These are phyloP conservation scores for Nicotiana obtusifolia DNA, from an alignment of 257 asterid species.

Conservation along the genomic window DNA sequence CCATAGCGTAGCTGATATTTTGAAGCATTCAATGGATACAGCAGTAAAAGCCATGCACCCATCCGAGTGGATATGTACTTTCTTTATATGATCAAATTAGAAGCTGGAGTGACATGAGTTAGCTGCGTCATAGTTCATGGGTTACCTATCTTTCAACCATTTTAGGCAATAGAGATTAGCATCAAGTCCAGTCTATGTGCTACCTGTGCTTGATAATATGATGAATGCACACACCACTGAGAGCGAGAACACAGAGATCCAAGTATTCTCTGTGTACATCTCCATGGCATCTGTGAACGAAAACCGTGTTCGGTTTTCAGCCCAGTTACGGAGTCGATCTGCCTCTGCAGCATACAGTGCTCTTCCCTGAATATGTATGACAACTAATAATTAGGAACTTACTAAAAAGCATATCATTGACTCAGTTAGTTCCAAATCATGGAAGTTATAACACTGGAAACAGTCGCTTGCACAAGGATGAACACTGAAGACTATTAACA, in stretches of 20 bases:
- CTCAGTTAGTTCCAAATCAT: neutral
- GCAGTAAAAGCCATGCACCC: neutral
- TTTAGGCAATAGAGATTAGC: neutral
- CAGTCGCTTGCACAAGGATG: neutral
- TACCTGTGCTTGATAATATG: conserved; percentile 74
- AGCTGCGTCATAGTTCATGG: neutral
- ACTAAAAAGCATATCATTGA: neutral
- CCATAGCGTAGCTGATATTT: neutral
- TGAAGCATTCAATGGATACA: neutral
- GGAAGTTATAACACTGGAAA: neutral
- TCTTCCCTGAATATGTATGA: conserved; percentile 54
- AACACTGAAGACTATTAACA: neutral
- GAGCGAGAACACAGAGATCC: conserved; percentile 93
- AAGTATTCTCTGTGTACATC: conserved; percentile 90
- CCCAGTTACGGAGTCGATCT: conserved; percentile 95
- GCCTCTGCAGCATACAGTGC: conserved; percentile 98
- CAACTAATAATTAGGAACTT: neutral
- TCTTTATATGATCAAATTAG: neutral
- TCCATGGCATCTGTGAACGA: conserved; percentile 97
- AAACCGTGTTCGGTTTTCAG: conserved; percentile 83
- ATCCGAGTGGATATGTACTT: neutral
- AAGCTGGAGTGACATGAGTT: neutral
- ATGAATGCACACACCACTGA: conserved; percentile 95
- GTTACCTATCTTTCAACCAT: neutral
- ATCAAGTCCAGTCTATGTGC: conserved; percentile 41